Percentiles rank a stretch among this genome's conserved stretches.
Evolutionary conservation across 306 rosid genomes (phyloP).

Genomic region (Inga laurina): DNA sequence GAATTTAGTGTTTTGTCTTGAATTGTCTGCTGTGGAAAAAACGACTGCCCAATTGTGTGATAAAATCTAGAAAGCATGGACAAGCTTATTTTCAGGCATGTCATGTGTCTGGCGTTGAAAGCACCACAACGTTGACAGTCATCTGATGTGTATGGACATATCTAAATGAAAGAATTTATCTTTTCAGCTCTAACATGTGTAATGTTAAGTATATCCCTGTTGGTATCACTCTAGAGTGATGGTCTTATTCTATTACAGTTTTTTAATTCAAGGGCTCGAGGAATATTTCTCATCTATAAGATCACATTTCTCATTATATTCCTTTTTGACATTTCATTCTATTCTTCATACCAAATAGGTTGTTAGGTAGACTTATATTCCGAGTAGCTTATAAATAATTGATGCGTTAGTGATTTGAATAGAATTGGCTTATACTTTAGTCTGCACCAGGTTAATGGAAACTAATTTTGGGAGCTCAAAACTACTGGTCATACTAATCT

Average conservation of each 20-base stretch:
- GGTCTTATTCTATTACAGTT: background rate
- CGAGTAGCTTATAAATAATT: background rate
- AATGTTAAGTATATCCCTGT: background rate
- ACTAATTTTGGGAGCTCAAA: conserved; percentile 13
- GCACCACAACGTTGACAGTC: background rate
- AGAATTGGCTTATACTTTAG: background rate
- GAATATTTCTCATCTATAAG: background rate
- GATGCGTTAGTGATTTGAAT: background rate
- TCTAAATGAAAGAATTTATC: background rate
- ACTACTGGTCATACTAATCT: background rate
- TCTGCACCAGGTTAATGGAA: conserved; percentile 1
- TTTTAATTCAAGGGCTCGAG: background rate
- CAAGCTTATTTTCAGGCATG: background rate
- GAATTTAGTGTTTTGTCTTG: conserved; percentile 9
- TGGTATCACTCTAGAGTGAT: background rate
- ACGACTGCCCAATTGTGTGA: conserved; percentile 8
- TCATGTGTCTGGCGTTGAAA: background rate
- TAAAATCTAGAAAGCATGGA: background rate
- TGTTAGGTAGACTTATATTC: too few species aligned
- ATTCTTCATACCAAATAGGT: background rate
- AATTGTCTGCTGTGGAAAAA: conserved; percentile 17
- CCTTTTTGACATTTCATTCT: background rate
- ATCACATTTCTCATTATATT: background rate
- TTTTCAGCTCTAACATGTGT: too few species aligned
- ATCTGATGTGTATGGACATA: background rate